Evolutionary conservation across 345 rosid genomes (phyloP).

Genomic region (Hibiscus syriacus): DNA sequence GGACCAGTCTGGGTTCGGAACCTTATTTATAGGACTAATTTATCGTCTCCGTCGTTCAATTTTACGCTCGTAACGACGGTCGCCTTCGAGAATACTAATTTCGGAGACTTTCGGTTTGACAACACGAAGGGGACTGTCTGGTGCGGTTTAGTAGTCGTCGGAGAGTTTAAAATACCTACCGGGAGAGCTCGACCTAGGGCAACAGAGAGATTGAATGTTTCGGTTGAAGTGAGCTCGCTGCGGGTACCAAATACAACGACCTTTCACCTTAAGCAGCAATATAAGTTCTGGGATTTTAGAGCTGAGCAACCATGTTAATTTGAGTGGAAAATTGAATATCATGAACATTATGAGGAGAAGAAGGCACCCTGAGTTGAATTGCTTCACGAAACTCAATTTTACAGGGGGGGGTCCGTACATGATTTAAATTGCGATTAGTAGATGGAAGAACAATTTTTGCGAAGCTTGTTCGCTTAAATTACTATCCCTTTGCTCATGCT

Average conservation of each 20-base stretch:
- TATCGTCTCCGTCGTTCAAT: constrained; percentile 19
- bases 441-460: no score
- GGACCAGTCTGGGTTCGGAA: constrained; percentile 11
- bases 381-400: constrained; percentile 29
- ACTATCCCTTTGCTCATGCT: no score
- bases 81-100: constrained; percentile 29
- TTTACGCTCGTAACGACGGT: constrained; percentile 20
- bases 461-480: no score
- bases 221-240: constrained; percentile 20
- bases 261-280: constrained; percentile 25
- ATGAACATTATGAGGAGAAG: constrained; percentile 21
- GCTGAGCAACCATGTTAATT: constrained; percentile 18
- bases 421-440: constrained; percentile 23
- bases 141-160: constrained; percentile 20
- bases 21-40: constrained; percentile 17
- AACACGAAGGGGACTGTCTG: constrained; percentile 17
- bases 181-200: constrained; percentile 29
- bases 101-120: constrained; percentile 30
- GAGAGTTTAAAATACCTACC: constrained; percentile 13
- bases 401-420: constrained; percentile 7
- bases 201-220: constrained; percentile 18
- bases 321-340: constrained; percentile 32
- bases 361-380: constrained; percentile 32
- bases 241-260: neutral
- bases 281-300: constrained; percentile 28